A percentile compares a stretch with the other conserved stretches of the same genome.
Conservation (phyloP, 2,329 filamentous ascomycete genomes). For the Trichothecium roseum region DNA sequence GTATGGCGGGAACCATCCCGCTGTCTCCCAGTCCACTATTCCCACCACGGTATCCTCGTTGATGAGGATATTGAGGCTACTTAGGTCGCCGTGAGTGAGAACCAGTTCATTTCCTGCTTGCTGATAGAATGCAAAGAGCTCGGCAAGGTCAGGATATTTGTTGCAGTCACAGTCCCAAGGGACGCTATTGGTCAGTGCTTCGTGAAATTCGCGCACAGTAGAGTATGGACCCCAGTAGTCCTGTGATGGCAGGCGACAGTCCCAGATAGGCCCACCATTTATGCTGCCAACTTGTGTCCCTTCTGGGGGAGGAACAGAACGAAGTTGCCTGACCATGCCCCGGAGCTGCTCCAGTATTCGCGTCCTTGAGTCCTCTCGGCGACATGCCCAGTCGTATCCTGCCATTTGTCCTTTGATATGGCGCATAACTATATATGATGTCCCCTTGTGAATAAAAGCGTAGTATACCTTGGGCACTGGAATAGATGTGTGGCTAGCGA, state of each 20-base stretch:
- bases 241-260: constrained; percentile 10
- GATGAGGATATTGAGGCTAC: constrained; percentile 30
- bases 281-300: constrained; percentile 7
- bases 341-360: constrained; percentile 12
- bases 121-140: constrained; percentile 12
- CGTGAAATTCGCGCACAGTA: constrained; percentile 15
- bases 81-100: constrained; percentile 36
- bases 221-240: constrained; percentile 14
- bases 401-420: constrained; percentile 17
- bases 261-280: constrained; percentile 12
- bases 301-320: constrained; percentile 5
- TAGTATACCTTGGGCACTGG: constrained; percentile 32
- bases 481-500: constrained; percentile 28
- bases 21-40: constrained; percentile 27
- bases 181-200: constrained; percentile 8
- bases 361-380: constrained; percentile 8
- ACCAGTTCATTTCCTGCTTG: constrained; percentile 9
- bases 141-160: constrained; percentile 3
- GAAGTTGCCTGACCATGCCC: constrained; percentile 9
- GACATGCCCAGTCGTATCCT: constrained; percentile 6
- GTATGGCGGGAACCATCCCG: constrained; percentile 21
- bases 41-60: constrained; percentile 29
- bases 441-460: constrained; percentile 23
- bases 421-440: constrained; percentile 32
- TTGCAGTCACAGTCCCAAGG: background rate